phyloP scores from a whole-genome alignment of 1,284 basidiomycete species.

The Cutaneotrichosporon arboriforme region DNA sequence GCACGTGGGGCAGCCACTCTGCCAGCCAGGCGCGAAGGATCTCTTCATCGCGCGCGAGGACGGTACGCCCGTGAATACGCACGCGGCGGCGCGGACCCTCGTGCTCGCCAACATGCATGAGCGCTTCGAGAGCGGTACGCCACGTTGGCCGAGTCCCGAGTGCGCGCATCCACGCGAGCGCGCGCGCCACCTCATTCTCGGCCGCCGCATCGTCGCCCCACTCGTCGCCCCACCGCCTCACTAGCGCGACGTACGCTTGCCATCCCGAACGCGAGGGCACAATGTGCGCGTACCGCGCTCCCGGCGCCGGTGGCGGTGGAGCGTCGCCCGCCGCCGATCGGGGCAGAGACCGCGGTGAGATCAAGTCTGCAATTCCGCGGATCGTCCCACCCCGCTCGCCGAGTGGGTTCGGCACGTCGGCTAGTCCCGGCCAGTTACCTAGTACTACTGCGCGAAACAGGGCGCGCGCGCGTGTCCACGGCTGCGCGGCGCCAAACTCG shows the following conservation, averaged over 20 bases:
- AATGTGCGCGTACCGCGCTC: conserved; percentile 47
- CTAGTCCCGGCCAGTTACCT: conserved; percentile 35
- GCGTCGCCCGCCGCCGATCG: background rate
- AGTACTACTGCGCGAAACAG: conserved; percentile 34
- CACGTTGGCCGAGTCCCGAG: conserved; percentile 55
- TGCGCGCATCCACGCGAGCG: conserved; percentile 69
- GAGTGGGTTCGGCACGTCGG: conserved; percentile 28
- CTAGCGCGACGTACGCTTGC: conserved; percentile 60
- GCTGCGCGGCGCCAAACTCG: conserved; percentile 16
- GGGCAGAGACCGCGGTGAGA: conserved; percentile 5
- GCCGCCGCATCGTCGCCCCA: background rate
- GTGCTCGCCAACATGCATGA: conserved; percentile 67
- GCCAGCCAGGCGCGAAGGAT: conserved; percentile 58
- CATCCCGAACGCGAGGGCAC: conserved; percentile 55
- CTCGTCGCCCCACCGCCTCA: conserved; percentile 54
- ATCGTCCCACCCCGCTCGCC: conserved; percentile 14
- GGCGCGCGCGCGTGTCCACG: conserved; percentile 29
- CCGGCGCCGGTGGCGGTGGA: background rate
- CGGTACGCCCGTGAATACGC: conserved; percentile 43
- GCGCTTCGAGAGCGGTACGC: conserved; percentile 58
- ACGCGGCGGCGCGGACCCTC: conserved; percentile 59
- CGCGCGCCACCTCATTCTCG: conserved; percentile 44
- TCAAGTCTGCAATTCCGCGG: conserved; percentile 18
- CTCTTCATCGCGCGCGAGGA: conserved; percentile 50
- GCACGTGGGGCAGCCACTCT: conserved; percentile 62